phyloP scores from a whole-genome alignment of 306 rosid genomes.

The Lathyrus sativus region DNA sequence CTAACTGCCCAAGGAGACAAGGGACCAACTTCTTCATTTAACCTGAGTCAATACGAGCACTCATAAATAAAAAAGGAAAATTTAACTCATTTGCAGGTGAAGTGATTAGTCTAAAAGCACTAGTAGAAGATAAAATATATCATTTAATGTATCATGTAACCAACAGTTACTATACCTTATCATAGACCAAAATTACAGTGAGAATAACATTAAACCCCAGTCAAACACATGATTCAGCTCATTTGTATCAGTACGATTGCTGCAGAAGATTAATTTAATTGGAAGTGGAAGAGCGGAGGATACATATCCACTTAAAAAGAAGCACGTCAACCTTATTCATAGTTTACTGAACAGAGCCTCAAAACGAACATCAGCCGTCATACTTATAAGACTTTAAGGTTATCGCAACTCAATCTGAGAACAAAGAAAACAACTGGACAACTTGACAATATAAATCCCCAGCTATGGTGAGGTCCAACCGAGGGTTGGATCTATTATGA shows the following conservation, averaged over 20 bases:
- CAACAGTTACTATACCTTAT: constrained; percentile 2
- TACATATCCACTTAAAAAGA: constrained; percentile 21
- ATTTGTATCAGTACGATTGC: constrained; percentile 14
- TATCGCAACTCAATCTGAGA: constrained; percentile 26
- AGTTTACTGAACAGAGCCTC: constrained; percentile 23
- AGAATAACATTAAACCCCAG: constrained; percentile 11
- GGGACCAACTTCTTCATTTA: constrained; percentile 70
- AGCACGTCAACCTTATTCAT: constrained; percentile 26
- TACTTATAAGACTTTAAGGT: constrained; percentile 14
- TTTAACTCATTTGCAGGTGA: constrained; percentile 19
- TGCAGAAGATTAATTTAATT: constrained; percentile 18
- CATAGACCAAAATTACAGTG: constrained; percentile 12
- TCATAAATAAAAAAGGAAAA: constrained; percentile 35
- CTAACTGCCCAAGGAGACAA: constrained; percentile 75
- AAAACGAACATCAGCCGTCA: constrained; percentile 25
- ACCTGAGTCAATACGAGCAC: constrained; percentile 54
- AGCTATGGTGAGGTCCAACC: constrained; percentile 1
- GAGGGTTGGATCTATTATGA: background rate
- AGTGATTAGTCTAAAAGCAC: constrained; percentile 23
- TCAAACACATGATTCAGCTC: constrained; percentile 10
- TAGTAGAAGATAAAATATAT: constrained; percentile 23
- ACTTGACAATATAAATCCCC: background rate
- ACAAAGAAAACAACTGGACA: constrained; percentile 5
- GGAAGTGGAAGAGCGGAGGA: constrained; percentile 8
- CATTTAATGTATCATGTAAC: constrained; percentile 24